Conservation (phyloP, 139 green algal species). For the Closterium sp. region DNA sequence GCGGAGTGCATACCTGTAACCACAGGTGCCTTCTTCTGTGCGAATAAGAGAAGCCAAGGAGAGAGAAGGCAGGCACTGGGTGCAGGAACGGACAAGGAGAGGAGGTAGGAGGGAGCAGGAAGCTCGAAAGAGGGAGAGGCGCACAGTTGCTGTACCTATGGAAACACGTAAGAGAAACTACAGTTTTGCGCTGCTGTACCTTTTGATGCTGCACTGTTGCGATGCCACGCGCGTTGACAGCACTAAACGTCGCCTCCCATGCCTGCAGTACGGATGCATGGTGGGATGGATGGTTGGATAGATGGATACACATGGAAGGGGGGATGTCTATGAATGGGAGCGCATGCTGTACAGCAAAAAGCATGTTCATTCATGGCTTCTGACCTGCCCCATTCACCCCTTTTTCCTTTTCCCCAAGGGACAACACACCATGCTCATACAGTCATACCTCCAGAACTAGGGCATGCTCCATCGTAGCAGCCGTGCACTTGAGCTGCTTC, state of each 20-base stretch:
- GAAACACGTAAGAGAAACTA: too few species aligned
- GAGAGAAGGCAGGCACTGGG: too few species aligned
- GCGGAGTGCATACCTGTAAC: too few species aligned
- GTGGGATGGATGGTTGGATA: not conserved
- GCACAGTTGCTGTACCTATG: not conserved
- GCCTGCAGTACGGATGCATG: not conserved
- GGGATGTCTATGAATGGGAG: not conserved
- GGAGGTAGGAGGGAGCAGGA: too few species aligned
- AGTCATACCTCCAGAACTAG: not conserved
- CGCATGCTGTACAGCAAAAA: not conserved
- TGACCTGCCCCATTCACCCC: not conserved
- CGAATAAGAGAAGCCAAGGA: too few species aligned
- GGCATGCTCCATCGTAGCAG: not conserved
- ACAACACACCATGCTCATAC: not conserved
- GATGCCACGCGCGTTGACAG: not conserved
- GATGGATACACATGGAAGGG: not conserved
- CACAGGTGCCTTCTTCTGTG: too few species aligned
- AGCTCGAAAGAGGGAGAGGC: too few species aligned
- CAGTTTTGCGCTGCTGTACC: not conserved
- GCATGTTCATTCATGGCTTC: not conserved
- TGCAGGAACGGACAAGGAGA: too few species aligned
- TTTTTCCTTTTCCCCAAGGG: not conserved
- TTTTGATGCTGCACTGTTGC: not conserved
- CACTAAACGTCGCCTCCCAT: not conserved
- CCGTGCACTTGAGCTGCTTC: not conserved